Evolutionary conservation across 768 basidiomycete genomes (phyloP), one percentile per base, ranked within the genome.

Genomic region (Suillus alpinus): DNA sequence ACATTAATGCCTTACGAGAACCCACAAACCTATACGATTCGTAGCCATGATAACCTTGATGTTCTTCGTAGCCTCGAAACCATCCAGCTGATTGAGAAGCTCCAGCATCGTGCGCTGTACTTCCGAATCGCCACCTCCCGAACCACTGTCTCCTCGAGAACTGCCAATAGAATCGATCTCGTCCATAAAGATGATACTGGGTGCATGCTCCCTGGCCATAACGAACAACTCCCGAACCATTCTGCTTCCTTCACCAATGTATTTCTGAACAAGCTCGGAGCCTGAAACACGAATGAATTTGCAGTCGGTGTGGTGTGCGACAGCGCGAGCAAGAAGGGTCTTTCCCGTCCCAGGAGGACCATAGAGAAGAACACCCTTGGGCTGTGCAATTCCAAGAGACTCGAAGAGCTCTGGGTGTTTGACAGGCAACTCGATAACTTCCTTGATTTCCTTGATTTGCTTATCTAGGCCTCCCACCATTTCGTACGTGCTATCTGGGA

Each of bases 391-490:
- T 68, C 96, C 96, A 58, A 98, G 86, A 0, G 94, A 82, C 70
- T 98, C 95, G 76, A 98, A 98, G 37, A 98, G 82, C 76, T 98
- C 96, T 3, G 95, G 96, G 71, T 98, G 95, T 75, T 97, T 96
- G 65, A 98, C 94, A 40, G 96, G 95, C 29, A 97, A 78, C 75
- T 98, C 95, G 75, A 98, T 98, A 71, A 98, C 96, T 76, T 98
- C 96, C 76, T 98, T 97, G 77, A 98, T 96, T 71, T 98, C 95
- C 79, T 97, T 97, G 69, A 96, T 95, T 65, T 95, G 90, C 77
- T 97, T 93, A 81, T 98, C 97, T 61, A 98, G 84, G 67, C 96
- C 96, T 23, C 97, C 97, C 62, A 99, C 96, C 95, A 98, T 98
- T 76, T 98, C 97, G 77, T 99, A 99, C 34, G 97, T 98, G 76